Conservation (phyloP, 2,329 filamentous ascomycete species). For the Podosphaera aphanis region DNA sequence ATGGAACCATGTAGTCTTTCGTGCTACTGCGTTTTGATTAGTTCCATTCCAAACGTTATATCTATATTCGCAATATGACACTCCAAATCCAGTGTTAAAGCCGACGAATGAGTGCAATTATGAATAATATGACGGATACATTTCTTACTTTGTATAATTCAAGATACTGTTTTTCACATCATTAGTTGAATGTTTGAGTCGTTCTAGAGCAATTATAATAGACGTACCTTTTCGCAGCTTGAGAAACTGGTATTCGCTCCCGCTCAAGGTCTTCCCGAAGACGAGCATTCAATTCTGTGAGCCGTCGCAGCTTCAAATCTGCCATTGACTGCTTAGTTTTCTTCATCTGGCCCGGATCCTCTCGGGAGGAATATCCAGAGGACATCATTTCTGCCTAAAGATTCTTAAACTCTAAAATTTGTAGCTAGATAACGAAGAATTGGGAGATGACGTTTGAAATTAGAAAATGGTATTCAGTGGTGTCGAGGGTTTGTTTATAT, state of each 20-base stretch:
- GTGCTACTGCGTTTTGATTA: conserved; percentile 31
- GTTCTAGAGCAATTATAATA: conserved; percentile 58
- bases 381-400: conserved; percentile 19
- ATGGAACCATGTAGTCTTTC: conserved; percentile 92
- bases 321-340: conserved; percentile 99
- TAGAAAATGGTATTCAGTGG: not conserved
- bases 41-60: not conserved
- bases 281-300: conserved; percentile 92
- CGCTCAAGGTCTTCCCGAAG: conserved; percentile 88
- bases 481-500: not conserved
- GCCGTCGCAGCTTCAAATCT: conserved; percentile 82
- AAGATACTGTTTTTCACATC: not conserved
- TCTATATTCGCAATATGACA: not conserved
- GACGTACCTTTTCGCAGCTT: conserved; percentile 77
- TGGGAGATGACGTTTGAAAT: not conserved
- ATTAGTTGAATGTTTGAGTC: not conserved
- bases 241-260: conserved; percentile 84
- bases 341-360: conserved; percentile 45
- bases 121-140: not conserved
- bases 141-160: conserved; percentile 1
- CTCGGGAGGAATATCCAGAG: conserved; percentile 43
- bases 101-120: not conserved
- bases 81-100: not conserved
- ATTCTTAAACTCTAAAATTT: not conserved
- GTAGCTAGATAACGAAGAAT: not conserved